Conservation (phyloP, 306 rosid species). For the Vigna unguiculata region DNA sequence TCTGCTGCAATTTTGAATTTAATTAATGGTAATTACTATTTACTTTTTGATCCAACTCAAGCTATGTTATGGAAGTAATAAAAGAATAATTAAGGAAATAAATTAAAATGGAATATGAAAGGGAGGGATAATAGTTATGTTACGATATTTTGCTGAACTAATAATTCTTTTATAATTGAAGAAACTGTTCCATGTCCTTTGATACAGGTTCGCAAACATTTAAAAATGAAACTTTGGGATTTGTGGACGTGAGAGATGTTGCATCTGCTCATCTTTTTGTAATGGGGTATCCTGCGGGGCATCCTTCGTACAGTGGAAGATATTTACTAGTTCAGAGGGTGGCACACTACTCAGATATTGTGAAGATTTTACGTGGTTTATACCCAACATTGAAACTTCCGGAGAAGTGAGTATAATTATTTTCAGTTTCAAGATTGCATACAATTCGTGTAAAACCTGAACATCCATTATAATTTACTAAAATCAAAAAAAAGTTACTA, state of each 20-base stretch:
- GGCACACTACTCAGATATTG: slow-evolving; percentile 54
- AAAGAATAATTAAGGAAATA: not conserved
- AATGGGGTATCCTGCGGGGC: no score
- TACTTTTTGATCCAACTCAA: not conserved
- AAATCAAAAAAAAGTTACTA: no score
- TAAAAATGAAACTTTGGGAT: slow-evolving; percentile 57
- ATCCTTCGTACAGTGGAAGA: no score
- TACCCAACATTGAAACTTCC: slow-evolving; percentile 66
- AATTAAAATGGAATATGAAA: not conserved
- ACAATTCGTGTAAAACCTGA: not conserved
- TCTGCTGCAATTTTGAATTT: slow-evolving; percentile 50
- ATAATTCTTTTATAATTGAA: not conserved
- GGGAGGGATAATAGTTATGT: not conserved
- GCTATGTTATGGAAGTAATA: not conserved
- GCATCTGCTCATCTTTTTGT: no score
- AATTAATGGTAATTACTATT: slow-evolving; percentile 52
- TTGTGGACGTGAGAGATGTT: slow-evolving; percentile 75
- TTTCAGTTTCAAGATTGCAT: not conserved
- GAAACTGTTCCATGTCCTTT: not conserved
- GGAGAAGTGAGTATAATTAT: slow-evolving; percentile 55
- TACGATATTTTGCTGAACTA: no score
- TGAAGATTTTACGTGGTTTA: slow-evolving; percentile 51
- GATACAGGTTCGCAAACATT: slow-evolving; percentile 66
- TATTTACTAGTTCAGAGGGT: slow-evolving; percentile 65
- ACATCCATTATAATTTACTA: no score